Evolutionary conservation across 208 protist genomes (phyloP), one percentile per base, ranked within the genome.

Genomic region (Novymonas esmeraldas): DNA sequence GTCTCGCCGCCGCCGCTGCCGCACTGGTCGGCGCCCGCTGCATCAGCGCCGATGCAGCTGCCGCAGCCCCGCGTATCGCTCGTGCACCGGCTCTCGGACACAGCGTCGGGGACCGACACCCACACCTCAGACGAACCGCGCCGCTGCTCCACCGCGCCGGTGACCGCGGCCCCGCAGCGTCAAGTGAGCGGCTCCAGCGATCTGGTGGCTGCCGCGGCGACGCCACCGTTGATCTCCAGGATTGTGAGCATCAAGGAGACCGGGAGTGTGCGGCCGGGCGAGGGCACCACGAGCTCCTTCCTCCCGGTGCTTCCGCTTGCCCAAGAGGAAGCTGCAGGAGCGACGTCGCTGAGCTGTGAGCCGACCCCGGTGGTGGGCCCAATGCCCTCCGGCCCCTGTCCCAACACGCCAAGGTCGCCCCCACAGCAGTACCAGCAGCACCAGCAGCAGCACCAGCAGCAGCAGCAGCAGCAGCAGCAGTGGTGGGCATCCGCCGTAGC

Each of bases 291-390:
- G 20, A 14, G 24, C 55, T n/a, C 18, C 22, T 16, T 26, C n/a
- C 38, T 48, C 2, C 55, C 36, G 2, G 55, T 61, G 24, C n/a
- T 61, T 11, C 55, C 55, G 38, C 55, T 61, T 44, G 55, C 55
- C 18, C 20, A 33, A 31, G 55, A 61, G 31, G 55, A 61, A 34
- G 6, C 28, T 9, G 34, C 2, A 13, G 36, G 7, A 5, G 36
- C 24, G n/a, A 61, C 22, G 14, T 61, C 55, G 2, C n/a, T 31
- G 55, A 61, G 34, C 24, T 46, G 44, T 36, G 38, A 61, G 26
- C 13, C 55, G 26, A 31, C 55, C 11, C 42, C 18, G 55, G 13
- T 22, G 36, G 33, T 33, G 22, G 33, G 38, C 24, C 33, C 16
- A 6, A 42, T 28, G n/a, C 24, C 52, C 13, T 29, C 31, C 11